Evolutionary conservation across 1,284 basidiomycete genomes (phyloP), one percentile per base, ranked within the genome.

Genomic region (Malassezia vespertilionis): DNA sequence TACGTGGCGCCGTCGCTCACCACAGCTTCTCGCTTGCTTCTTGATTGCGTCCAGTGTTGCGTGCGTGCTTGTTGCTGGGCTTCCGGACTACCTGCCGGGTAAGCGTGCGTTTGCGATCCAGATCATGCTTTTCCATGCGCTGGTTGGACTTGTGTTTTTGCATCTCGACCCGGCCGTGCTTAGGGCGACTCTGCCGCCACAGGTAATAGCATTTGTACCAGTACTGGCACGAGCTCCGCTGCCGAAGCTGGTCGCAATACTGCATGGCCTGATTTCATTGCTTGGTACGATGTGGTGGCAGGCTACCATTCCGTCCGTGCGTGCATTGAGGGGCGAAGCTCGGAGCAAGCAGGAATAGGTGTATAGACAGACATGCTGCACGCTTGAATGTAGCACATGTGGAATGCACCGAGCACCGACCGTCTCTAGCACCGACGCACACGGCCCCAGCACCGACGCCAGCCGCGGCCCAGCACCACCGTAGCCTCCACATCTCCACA

Each of bases 91-190:
- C 70, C 73, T 86, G 4, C 85, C 85, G 0, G 83, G 84, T 7
- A 87, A 87, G 72, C 79, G 84, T 14, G 85, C 83, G 0, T 72
- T 84, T 3, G 84, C 82, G 0, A 80, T 86, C 39, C 78, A 76
- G 11, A 76, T 87, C 5, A 80, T 82, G 50, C 61, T 86, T 10
- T 86, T 86, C 69, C 85, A 87, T 66, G 80, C 76, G 56, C 72
- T 81, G 21, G 77, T 77, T 30, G 84, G 83, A 1, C 84, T 83
- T 0, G 72, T 86, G 32, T 76, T 86, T 40, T 81, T 79, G 68
- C 79, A 82, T 54, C 76, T 82, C 1, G 83, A 83, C 0, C 79
- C 83, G 26, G 21, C 12, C 20, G 82, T 87, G 64, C 81, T 87
- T 49, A 82, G 83, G 11, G 75, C 79, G 51, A 75, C 79, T 0